Conservation (phyloP, 1,139 yeast genomes). For the Torulaspora globosa region DNA sequence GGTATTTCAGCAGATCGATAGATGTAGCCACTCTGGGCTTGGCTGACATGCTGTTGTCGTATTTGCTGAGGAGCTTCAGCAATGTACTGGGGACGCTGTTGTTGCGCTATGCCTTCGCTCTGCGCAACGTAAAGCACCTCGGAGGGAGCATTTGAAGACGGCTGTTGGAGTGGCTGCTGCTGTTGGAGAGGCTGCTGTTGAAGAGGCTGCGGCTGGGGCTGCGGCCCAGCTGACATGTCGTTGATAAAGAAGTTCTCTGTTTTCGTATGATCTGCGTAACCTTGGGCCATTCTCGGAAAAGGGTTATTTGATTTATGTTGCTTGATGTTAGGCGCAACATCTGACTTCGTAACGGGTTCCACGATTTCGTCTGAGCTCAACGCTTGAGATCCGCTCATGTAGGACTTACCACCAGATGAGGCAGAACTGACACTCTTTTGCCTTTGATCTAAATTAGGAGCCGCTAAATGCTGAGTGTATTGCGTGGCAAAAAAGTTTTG, state of each 20-base stretch:
- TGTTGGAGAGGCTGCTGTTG: not conserved
- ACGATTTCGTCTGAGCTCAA: constrained; percentile 16
- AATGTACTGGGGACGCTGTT: constrained; percentile 9
- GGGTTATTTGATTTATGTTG: constrained; percentile 37
- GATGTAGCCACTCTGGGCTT: constrained; percentile 4
- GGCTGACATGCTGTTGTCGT: constrained; percentile 12
- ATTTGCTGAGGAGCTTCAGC: constrained; percentile 22
- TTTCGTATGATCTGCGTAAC: constrained; percentile 4
- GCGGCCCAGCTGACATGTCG: constrained; percentile 1
- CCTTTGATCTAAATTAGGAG: constrained; percentile 6
- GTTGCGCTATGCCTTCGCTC: constrained; percentile 7
- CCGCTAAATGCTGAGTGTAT: not conserved
- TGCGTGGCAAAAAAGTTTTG: not conserved
- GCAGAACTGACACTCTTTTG: constrained; percentile 19
- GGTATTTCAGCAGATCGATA: constrained; percentile 4
- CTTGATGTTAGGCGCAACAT: constrained; percentile 21
- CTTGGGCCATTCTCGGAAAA: constrained; percentile 31
- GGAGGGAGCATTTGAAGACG: not conserved
- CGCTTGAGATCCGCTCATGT: constrained; percentile 9
- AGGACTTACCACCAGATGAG: constrained; percentile 18
- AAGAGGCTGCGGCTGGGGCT: not conserved
- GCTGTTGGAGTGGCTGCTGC: not conserved
- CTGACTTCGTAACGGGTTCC: constrained; percentile 26
- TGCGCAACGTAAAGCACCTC: not conserved
- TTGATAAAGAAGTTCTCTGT: constrained; percentile 8